phyloP scores from a whole-genome alignment of 441 rosid species.

The Bruguiera hainesii region DNA sequence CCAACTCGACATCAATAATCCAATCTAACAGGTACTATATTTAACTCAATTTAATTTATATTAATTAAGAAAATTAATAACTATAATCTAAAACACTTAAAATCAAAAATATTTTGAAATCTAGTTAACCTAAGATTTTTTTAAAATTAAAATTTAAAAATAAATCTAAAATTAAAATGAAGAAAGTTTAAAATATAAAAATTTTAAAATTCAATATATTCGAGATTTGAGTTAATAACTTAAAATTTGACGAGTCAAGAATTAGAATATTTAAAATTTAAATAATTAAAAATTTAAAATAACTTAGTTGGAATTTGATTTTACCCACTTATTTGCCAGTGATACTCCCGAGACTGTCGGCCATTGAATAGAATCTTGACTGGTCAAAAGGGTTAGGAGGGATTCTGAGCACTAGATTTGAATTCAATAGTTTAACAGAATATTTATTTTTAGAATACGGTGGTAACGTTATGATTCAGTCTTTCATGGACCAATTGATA shows the following conservation, averaged over 20 bases:
- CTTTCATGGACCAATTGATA: conserved; percentile 16
- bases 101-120: too few species aligned
- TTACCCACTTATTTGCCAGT: not conserved
- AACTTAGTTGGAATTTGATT: too few species aligned
- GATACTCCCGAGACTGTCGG: not conserved
- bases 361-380: conserved; percentile 33
- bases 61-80: not conserved
- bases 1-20: not conserved
- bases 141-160: too few species aligned
- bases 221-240: too few species aligned
- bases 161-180: too few species aligned
- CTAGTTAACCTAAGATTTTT: too few species aligned
- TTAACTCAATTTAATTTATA: not conserved
- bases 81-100: not conserved
- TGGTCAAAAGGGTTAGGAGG: conserved; percentile 36
- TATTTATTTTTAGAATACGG: not conserved
- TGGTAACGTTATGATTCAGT: conserved; percentile 24
- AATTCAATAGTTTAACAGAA: conserved; percentile 21
- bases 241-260: too few species aligned
- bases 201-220: too few species aligned
- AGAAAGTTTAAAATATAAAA: too few species aligned
- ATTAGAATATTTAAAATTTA: too few species aligned
- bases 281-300: too few species aligned
- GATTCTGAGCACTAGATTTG: conserved; percentile 29
- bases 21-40: not conserved